Evolutionary conservation across 495 filamentous ascomycete genomes (phyloP).

Genomic region (Trichoderma virens): DNA sequence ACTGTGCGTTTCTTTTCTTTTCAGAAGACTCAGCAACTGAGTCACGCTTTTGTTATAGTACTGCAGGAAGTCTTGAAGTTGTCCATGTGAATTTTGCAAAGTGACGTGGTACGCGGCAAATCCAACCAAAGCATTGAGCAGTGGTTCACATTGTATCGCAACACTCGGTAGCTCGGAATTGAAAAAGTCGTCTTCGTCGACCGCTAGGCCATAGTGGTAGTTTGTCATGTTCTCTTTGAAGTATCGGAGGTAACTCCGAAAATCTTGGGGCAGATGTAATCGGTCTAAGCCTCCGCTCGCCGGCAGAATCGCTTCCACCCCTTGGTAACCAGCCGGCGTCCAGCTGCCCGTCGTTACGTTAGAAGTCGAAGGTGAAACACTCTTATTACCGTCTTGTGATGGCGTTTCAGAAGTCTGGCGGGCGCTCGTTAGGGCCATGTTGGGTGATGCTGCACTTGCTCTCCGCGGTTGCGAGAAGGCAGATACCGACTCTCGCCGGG

Average conservation of each 20-base stretch:
- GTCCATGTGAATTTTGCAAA: slow-evolving; percentile 56
- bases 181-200: slow-evolving; percentile 61
- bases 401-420: slow-evolving; percentile 45
- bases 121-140: slow-evolving; percentile 83
- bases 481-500: slow-evolving; percentile 27
- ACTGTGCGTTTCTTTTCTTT: slow-evolving; percentile 58
- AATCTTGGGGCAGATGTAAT: slow-evolving; percentile 53
- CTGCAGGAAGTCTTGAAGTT: slow-evolving; percentile 71
- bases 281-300: slow-evolving; percentile 27
- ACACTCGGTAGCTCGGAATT: slow-evolving; percentile 59
- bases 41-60: slow-evolving; percentile 86
- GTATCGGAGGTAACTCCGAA: slow-evolving; percentile 74
- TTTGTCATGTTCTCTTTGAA: slow-evolving; percentile 64
- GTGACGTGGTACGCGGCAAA: slow-evolving; percentile 86
- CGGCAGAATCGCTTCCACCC: slow-evolving; percentile 21
- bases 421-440: slow-evolving; percentile 11
- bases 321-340: slow-evolving; percentile 21
- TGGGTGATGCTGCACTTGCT: slow-evolving; percentile 36
- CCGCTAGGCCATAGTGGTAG: slow-evolving; percentile 73
- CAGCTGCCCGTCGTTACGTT: slow-evolving; percentile 27
- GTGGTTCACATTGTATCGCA: slow-evolving; percentile 70
- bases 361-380: slow-evolving; percentile 42
- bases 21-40: slow-evolving; percentile 63
- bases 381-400: slow-evolving; percentile 40
- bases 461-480: slow-evolving; percentile 29